Evolutionary conservation across 106 monocot species (phyloP).

Genomic region (Dioscorea dumetorum): DNA sequence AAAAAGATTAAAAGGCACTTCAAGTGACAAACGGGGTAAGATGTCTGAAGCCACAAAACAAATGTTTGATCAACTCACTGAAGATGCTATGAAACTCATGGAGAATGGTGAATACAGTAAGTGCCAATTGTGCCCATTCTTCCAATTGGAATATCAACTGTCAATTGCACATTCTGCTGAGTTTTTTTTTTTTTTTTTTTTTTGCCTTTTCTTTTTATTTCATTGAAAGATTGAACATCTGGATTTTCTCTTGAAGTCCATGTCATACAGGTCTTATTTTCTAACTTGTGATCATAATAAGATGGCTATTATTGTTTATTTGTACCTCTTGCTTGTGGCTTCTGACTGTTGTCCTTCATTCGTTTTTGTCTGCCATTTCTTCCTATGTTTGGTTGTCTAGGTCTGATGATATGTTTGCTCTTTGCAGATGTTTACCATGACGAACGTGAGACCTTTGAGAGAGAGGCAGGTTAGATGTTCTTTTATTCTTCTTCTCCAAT

Average conservation of each 20-base stretch:
- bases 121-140: slow-evolving; percentile 1
- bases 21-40: slow-evolving; percentile 50
- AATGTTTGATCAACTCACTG: slow-evolving; percentile 89
- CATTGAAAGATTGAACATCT: too few species aligned
- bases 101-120: slow-evolving; percentile 97
- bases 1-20: slow-evolving; percentile 76
- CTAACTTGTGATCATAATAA: too few species aligned
- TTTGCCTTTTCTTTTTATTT: too few species aligned
- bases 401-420: slow-evolving; percentile 3
- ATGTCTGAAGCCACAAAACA: slow-evolving; percentile 79
- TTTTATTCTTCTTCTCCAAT: background rate
- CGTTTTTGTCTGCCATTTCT: too few species aligned
- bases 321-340: too few species aligned
- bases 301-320: too few species aligned
- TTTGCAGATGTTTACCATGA: slow-evolving; percentile 93
- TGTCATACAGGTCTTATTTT: too few species aligned
- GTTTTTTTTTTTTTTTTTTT: too few species aligned
- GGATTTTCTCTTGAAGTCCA: too few species aligned
- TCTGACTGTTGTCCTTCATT: too few species aligned
- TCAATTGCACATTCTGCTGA: too few species aligned
- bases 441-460: slow-evolving; percentile 71
- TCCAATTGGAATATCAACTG: too few species aligned
- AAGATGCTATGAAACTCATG: slow-evolving; percentile 96
- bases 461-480: slow-evolving; percentile 73
- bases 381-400: background rate